Evolutionary conservation across 352 stramenopile genomes (phyloP), one percentile per base, ranked within the genome.

Genomic region (Pythium periplocum): DNA sequence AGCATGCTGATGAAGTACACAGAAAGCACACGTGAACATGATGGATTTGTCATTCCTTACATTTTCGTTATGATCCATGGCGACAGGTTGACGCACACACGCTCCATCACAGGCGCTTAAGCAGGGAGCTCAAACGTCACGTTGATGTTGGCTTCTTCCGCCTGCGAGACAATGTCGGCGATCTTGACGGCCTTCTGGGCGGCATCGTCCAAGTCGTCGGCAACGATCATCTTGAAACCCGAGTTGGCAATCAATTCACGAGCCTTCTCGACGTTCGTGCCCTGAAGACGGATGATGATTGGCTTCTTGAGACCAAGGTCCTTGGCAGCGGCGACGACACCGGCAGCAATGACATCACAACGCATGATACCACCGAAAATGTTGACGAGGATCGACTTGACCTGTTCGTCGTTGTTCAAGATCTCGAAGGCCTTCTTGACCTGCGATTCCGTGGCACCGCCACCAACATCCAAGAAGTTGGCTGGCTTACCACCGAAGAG

Each of bases 281-380:
- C 97, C 74, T 99, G 84, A 53, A 99, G 83, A 72, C 97, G 88
- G 64, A 99, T 98, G 48, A 99, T 94, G 52, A 99, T 90, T 35
- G 97, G 97, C 78, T 98, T 98, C 64, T 96, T 93, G 41, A 99
- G 76, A 26, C 92, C 96, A 63, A 99, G 79, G 60, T 98, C 86
- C 72, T 98, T 97, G 51, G 88, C 94, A 45, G 96, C 96, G 51
- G 95, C 94, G 53, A 99, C 95, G 55, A 99, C 98, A 51, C 97
- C 97, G 12, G 84, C 83, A 7, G 90, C 90, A 61, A 99, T 98
- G 32, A 98, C 88, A 71, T 99, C 96, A 69, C 96, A 98, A 55
- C 94, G 83, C 96, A 99, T 99, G 78, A 99, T 99, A 47, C 97
- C 97, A 49, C 97, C 97, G 68, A 99, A 99, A 59, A 99, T 99